These are phyloP conservation scores for Aspergillus viridinutans DNA, from an alignment of 2,329 filamentous ascomycete species.

Conservation along the genomic window DNA sequence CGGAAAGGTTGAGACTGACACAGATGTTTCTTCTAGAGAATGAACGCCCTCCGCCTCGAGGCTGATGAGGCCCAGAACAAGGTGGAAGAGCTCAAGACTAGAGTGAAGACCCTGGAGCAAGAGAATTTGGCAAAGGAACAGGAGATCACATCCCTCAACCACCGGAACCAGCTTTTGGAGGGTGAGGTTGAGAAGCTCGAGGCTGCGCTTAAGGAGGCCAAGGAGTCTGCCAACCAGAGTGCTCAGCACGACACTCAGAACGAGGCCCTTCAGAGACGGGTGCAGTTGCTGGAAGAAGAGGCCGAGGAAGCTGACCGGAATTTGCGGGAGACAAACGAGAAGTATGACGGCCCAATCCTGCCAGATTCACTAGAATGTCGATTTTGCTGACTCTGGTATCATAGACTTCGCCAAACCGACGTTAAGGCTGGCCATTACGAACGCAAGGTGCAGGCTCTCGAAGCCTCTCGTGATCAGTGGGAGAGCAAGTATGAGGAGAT, in stretches of 20 bases:
- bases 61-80: slow-evolving; percentile 78
- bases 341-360: slow-evolving; percentile 58
- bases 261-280: slow-evolving; percentile 83
- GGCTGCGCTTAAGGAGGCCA: slow-evolving; percentile 74
- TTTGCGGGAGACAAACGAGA: slow-evolving; percentile 94
- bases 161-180: slow-evolving; percentile 93
- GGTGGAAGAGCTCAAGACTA: slow-evolving; percentile 80
- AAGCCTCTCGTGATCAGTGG: slow-evolving; percentile 88
- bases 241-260: slow-evolving; percentile 81
- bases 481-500: slow-evolving; percentile 98
- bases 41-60: slow-evolving; percentile 91
- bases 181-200: slow-evolving; percentile 90
- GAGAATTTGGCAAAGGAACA: slow-evolving; percentile 96
- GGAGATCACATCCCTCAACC: slow-evolving; percentile 91
- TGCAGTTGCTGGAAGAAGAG: slow-evolving; percentile 97
- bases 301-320: slow-evolving; percentile 95
- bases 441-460: slow-evolving; percentile 96
- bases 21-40: slow-evolving; percentile 60
- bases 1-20: slow-evolving; percentile 13
- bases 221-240: slow-evolving; percentile 79
- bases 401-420: slow-evolving; percentile 94
- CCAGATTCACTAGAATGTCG: not conserved
- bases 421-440: slow-evolving; percentile 99
- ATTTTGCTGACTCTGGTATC: slow-evolving; percentile 16
- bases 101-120: slow-evolving; percentile 87